Conservation (phyloP, 192 early-diverging fungal species). For the Allomyces javanicus region DNA sequence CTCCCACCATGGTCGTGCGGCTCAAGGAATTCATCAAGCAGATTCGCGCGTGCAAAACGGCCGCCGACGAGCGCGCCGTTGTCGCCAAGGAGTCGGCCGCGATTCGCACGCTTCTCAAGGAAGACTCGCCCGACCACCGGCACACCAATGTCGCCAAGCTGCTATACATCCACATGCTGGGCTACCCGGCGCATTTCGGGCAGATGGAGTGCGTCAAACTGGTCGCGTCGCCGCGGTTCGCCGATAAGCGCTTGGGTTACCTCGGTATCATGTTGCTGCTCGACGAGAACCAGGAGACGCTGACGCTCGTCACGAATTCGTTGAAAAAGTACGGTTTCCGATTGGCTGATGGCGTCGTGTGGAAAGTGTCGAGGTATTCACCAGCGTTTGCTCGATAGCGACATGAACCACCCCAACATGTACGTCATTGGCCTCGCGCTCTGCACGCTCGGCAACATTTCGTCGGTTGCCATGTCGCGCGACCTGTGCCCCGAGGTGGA, state of each 20-base stretch:
- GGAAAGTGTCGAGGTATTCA: constrained; percentile 1
- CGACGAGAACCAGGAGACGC: constrained; percentile 91
- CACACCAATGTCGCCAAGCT: constrained; percentile 92
- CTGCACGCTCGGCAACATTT: constrained; percentile 89
- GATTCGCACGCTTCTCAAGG: constrained; percentile 92
- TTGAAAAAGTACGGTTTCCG: constrained; percentile 63
- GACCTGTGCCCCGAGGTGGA: constrained; percentile 89
- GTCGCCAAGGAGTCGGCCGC: constrained; percentile 89
- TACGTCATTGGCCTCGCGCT: constrained; percentile 93
- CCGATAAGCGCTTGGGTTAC: constrained; percentile 96
- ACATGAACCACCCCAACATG: constrained; percentile 89
- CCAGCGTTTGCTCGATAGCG: constrained; percentile 26
- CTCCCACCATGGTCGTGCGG: background rate
- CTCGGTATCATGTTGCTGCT: constrained; percentile 91
- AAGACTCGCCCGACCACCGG: constrained; percentile 75
- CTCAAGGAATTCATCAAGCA: constrained; percentile 83
- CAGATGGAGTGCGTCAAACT: constrained; percentile 98
- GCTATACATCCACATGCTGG: constrained; percentile 95
- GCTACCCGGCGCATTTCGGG: constrained; percentile 96
- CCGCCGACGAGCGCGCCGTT: constrained; percentile 92
- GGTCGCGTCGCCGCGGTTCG: constrained; percentile 76
- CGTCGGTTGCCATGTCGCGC: constrained; percentile 85
- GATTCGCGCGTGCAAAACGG: constrained; percentile 92
- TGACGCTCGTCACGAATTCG: constrained; percentile 95
- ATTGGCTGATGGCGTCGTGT: background rate